phyloP scores from a whole-genome alignment of 306 rosid species.

The Lupinus albus region DNA sequence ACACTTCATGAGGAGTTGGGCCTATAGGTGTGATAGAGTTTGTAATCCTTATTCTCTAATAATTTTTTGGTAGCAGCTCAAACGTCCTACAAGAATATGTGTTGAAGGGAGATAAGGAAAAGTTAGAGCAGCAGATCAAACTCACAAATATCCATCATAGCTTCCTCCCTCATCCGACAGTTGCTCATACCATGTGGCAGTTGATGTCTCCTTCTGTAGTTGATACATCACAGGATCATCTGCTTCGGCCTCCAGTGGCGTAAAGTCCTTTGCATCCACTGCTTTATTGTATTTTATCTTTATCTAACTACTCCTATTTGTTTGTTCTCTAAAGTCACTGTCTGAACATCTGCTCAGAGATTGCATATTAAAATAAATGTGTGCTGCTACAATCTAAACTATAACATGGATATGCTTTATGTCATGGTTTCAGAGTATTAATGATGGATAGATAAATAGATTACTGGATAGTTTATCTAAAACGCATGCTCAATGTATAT shows the following conservation, averaged over 20 bases:
- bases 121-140: conserved; percentile 62
- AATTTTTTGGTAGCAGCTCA: too few relatives aligned
- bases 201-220: conserved; percentile 77
- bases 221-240: conserved; percentile 89
- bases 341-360: conserved; percentile 28
- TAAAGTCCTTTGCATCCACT: conserved; percentile 52
- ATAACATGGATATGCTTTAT: conserved; percentile 27
- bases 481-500: conserved; percentile 12
- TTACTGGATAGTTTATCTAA: too few relatives aligned
- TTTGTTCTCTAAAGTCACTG: conserved; percentile 38
- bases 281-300: conserved; percentile 30
- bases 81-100: conserved; percentile 90
- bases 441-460: not conserved
- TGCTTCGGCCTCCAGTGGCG: conserved; percentile 94
- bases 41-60: too few relatives aligned
- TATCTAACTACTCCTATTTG: conserved; percentile 27
- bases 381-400: conserved; percentile 31
- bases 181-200: conserved; percentile 85
- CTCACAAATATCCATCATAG: conserved; percentile 53
- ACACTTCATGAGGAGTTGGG: too few relatives aligned
- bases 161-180: conserved; percentile 58
- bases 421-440: not conserved
- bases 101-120: conserved; percentile 80
- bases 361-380: conserved; percentile 31
- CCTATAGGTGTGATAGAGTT: too few relatives aligned